Percentiles rank a stretch among this genome's conserved stretches.
Conservation (phyloP, 2,329 filamentous ascomycete species). For the Thelonectria blattea region DNA sequence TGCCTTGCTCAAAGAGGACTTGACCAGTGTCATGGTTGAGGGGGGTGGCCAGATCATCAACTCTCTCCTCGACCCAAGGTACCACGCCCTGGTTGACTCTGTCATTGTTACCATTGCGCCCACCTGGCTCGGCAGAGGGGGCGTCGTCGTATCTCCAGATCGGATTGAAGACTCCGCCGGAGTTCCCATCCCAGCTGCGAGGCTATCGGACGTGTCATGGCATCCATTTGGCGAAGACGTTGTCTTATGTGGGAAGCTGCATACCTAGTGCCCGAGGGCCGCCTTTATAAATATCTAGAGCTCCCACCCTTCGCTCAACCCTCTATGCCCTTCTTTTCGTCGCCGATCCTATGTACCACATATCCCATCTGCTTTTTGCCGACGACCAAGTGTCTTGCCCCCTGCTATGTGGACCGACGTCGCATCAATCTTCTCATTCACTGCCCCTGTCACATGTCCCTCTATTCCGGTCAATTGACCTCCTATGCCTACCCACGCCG, state of each 20-base stretch:
- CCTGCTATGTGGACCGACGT: not conserved
- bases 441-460: not conserved
- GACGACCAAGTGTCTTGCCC: not conserved
- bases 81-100: slow-evolving; percentile 70
- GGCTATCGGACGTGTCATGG: slow-evolving; percentile 73
- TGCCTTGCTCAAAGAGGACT: slow-evolving; percentile 61
- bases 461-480: not conserved
- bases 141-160: slow-evolving; percentile 78
- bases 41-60: slow-evolving; percentile 86
- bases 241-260: slow-evolving; percentile 75
- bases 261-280: slow-evolving; percentile 28
- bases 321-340: not conserved
- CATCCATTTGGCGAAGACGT: slow-evolving; percentile 81
- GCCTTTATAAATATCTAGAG: slow-evolving; percentile 25
- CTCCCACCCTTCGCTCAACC: not conserved
- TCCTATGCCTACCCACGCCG: not conserved
- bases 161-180: slow-evolving; percentile 58
- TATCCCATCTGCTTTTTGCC: not conserved
- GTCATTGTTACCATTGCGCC: slow-evolving; percentile 91
- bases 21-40: slow-evolving; percentile 89
- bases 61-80: slow-evolving; percentile 69
- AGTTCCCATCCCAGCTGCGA: slow-evolving; percentile 64
- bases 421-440: not conserved
- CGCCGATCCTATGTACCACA: not conserved
- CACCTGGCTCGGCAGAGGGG: slow-evolving; percentile 84